Conservation (phyloP, 495 filamentous ascomycete species). For the Ramalina intermedia region DNA sequence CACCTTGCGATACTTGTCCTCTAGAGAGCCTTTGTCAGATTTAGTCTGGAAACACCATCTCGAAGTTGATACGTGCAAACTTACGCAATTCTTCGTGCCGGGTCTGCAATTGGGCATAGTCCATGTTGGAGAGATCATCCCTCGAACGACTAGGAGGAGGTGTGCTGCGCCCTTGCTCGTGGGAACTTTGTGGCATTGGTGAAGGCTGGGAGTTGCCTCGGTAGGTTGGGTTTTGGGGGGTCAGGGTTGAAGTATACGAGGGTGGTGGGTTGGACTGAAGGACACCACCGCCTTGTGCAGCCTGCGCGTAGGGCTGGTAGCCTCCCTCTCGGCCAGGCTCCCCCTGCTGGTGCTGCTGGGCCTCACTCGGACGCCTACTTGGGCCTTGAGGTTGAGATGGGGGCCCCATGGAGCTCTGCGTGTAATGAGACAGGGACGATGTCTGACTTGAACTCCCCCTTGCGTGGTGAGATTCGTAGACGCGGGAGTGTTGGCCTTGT, state of each 20-base stretch:
- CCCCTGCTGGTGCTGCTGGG: conserved; percentile 7
- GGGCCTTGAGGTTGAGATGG: conserved; percentile 10
- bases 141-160: conserved; percentile 39
- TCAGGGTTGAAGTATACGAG: conserved; percentile 11
- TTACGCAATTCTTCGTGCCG: conserved; percentile 53
- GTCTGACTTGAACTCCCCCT: conserved; percentile 3
- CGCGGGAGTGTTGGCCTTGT: conserved; percentile 4
- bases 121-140: conserved; percentile 38
- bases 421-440: conserved; percentile 5
- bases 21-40: conserved; percentile 27
- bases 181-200: conserved; percentile 16
- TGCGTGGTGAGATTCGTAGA: conserved; percentile 5
- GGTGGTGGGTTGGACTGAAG: conserved; percentile 10
- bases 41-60: conserved; percentile 7
- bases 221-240: conserved; percentile 10
- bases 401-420: conserved; percentile 14
- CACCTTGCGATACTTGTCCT: conserved; percentile 92
- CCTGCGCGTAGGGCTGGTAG: conserved; percentile 14
- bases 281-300: conserved; percentile 6
- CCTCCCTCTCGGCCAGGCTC: conserved; percentile 11
- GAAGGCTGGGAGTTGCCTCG: conserved; percentile 9
- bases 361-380: conserved; percentile 11
- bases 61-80: conserved; percentile 15
- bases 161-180: conserved; percentile 43
- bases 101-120: conserved; percentile 28